Base-by-base conservation (phyloP, 768 basidiomycete species). In the Phlegmacium glaucopus region DNA sequence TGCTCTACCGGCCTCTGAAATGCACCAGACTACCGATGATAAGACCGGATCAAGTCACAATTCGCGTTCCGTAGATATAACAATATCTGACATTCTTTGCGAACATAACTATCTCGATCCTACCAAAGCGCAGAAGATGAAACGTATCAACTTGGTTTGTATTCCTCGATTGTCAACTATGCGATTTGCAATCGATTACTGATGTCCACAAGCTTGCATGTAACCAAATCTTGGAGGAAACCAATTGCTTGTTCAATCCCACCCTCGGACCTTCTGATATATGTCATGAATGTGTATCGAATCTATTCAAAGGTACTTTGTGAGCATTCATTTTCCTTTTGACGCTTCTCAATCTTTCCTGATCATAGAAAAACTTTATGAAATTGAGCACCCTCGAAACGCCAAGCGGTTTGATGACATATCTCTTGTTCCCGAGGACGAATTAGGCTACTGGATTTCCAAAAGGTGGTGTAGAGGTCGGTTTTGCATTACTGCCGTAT, bases 391-490 rank as follows among this genome's bases (percentile, higher is more conserved):
- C 61, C 82, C 84, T 18, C 72, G 68, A 37, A 61, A 75, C n/a
- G 80, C 87, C 0, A 62, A 70, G 22, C 62, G 71, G 45, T 85
- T 90, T 47, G 82, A 89, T 39, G 70, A 74, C 4, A 60, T 80
- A 6, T 71, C 71, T 32, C 68, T 74, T 22, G 64, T 72, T 9
- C 65, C 66, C 4, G 67, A 67, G 10, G 76, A 77, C 46, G 61
- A 64, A 12, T 51, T 54, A 12, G 77, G 78, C 6, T 83, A 74
- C 60, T 89, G 85, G 83, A 79, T 92, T 57, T 92, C 90, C 0
- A 90, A 84, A 59, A 62, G 67, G 6, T 93, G 91, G 91, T 62
- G 87, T 4, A 85, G 76, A 77, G 90, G 90, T 86, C 48, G 12
- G 62, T 48, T 37, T 52, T 30, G 45, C 29, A 42, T 49, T 49